These are phyloP conservation scores for Polyplosphaeria fusca DNA, from an alignment of 495 filamentous ascomycete species.

Conservation along the genomic window DNA sequence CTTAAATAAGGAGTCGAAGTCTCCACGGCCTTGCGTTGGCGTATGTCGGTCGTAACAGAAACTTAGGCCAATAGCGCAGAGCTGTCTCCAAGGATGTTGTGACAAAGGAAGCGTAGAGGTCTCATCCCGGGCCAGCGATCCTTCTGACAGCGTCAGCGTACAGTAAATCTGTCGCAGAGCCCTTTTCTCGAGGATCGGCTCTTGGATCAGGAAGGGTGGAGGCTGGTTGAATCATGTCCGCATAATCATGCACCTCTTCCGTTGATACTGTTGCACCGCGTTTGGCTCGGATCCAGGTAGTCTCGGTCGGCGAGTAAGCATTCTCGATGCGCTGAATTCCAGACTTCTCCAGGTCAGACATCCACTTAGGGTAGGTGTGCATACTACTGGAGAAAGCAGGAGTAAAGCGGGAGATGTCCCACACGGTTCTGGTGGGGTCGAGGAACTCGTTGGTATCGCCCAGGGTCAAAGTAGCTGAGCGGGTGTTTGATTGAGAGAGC, in stretches of 20 bases:
- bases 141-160: constrained; percentile 24
- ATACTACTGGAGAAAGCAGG: constrained; percentile 15
- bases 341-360: constrained; percentile 23
- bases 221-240: constrained; percentile 14
- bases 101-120: not conserved
- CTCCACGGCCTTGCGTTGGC: not conserved
- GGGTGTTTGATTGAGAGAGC: constrained; percentile 13
- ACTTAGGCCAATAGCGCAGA: no score
- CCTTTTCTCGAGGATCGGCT: constrained; percentile 6
- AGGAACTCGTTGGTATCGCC: constrained; percentile 27
- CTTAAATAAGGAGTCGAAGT: not conserved
- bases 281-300: constrained; percentile 7
- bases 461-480: constrained; percentile 1
- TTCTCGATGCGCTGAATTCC: constrained; percentile 17
- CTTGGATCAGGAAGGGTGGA: constrained; percentile 6
- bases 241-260: constrained; percentile 9
- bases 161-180: constrained; percentile 23
- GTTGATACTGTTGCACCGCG: not conserved
- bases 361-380: constrained; percentile 30
- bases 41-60: not conserved
- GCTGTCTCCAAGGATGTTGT: no score
- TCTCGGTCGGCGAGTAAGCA: constrained; percentile 16
- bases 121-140: constrained; percentile 10
- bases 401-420: constrained; percentile 19
- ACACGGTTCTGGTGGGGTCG: constrained; percentile 18